Evolutionary conservation across 768 basidiomycete species (phyloP), one percentile per base, ranked within the genome.

Genomic region (Coprinopsis sp.): DNA sequence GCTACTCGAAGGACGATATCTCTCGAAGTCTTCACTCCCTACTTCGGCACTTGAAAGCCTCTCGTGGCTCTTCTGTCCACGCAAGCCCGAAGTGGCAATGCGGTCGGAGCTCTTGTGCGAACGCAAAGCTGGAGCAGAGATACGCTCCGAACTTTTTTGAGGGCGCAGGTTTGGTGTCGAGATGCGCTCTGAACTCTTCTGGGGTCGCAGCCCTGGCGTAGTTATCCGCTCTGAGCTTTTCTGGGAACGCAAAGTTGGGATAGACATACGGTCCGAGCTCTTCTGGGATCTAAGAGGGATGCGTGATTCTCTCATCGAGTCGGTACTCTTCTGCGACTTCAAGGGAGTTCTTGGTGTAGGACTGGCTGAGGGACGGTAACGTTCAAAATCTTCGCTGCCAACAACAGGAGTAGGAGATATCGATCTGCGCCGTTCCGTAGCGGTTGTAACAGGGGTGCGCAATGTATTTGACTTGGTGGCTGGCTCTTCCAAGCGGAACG

Each of bases 301-400:
- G 30, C 27, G 27, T 19, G 24, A 4, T 30, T 30, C 28, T 30
- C 27, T 30, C 14, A 42, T 19, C 4, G 6, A n/a, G 4, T 42
- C 40, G 6, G 40, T 28, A 18, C 48, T 49, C 42, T 49, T 49
- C 39, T 44, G 39, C 12, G 41, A 23, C 16, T 24, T 25, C 28
- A 49, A 31, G 8, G 48, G 25, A 8, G 23, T 19, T 10, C 19
- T 42, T 2, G 48, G 48, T n/a, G 48, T 37, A 10, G 48, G 33
- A 36, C 31, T 47, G 37, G 33, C 12, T 37, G 54, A 52, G 16
- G 51, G 54, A 8, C 51, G 54, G 37, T 55, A 55, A 6, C 54
- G 48, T 37, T 55, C 54, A 22, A 51, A 34, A 6, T 51, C 54
- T 23, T 50, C 54, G 8, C 43, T 52, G 11, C 51, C 41, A 31